phyloP scores from a whole-genome alignment of 306 rosid species.

The Cucurbita maxima region DNA sequence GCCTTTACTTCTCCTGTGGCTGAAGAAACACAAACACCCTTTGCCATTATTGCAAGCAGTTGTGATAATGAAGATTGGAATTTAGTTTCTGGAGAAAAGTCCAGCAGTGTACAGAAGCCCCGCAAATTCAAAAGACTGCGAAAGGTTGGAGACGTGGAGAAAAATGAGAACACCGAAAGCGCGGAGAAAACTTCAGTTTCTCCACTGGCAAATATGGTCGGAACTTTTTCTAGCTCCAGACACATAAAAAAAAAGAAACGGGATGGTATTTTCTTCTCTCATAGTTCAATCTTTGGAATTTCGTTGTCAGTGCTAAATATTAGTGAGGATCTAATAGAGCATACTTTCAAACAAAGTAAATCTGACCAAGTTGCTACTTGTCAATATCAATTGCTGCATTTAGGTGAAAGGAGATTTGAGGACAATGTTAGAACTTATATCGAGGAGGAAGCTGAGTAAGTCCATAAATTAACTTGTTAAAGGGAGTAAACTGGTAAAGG shows the following conservation, averaged over 20 bases:
- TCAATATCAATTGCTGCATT: slow-evolving; percentile 8
- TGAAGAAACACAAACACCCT: slow-evolving; percentile 26
- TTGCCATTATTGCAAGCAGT: slow-evolving; percentile 20
- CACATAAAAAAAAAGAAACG: slow-evolving; percentile 16
- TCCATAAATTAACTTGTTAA: not conserved
- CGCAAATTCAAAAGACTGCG: slow-evolving; percentile 63
- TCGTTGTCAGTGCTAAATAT: not conserved
- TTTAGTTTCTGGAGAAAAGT: slow-evolving; percentile 39
- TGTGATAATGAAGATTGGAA: slow-evolving; percentile 47
- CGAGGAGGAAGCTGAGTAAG: slow-evolving; percentile 98
- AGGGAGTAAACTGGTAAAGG: not conserved
- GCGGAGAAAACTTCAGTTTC: slow-evolving; percentile 3
- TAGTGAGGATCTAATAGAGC: not conserved
- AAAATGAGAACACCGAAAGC: slow-evolving; percentile 24
- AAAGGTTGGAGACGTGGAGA: slow-evolving; percentile 34
- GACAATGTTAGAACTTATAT: slow-evolving; percentile 40
- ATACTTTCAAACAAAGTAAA: not conserved
- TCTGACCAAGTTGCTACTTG: not conserved
- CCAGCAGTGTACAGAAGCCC: slow-evolving; percentile 32
- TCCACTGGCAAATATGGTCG: slow-evolving; percentile 15
- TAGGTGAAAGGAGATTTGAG: slow-evolving; percentile 47
- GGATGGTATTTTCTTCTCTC: slow-evolving; percentile 31
- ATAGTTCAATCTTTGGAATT: not conserved
- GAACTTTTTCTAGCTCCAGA: slow-evolving; percentile 17
- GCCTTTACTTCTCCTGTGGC: slow-evolving; percentile 27